These are phyloP conservation scores for Leccinum angustisporum DNA, from an alignment of 1,284 basidiomycete species.

Conservation along the genomic window DNA sequence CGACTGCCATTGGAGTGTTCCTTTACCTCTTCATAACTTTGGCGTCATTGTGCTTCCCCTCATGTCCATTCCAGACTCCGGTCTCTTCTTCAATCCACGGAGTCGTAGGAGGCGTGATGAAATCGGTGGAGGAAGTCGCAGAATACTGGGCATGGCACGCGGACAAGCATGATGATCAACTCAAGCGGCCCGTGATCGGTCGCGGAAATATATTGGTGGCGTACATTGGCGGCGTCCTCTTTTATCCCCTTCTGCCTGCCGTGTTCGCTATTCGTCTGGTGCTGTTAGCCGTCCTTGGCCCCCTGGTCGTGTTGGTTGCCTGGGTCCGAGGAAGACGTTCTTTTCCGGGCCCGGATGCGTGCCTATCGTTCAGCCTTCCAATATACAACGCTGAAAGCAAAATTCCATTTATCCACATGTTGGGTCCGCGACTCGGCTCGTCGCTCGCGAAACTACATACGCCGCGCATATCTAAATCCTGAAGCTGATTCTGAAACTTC, in stretches of 20 bases:
- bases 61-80: constrained; percentile 20
- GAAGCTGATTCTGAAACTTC: neutral
- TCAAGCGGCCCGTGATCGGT: neutral
- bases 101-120: neutral
- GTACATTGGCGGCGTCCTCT: neutral
- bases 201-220: constrained; percentile 2
- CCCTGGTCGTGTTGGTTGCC: neutral
- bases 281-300: neutral
- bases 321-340: neutral
- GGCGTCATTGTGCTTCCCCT: constrained; percentile 11
- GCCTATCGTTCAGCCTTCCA: neutral
- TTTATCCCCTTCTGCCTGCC: neutral
- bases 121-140: constrained; percentile 7
- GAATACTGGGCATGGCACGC: constrained; percentile 9
- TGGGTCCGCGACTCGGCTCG: constrained; percentile 2
- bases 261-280: neutral
- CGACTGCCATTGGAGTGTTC: constrained; percentile 8
- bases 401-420: neutral
- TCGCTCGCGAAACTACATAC: neutral
- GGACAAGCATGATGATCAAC: neutral
- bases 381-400: neutral
- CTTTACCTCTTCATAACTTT: constrained; percentile 16
- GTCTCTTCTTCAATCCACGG: constrained; percentile 11
- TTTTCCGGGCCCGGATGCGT: neutral
- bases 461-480: constrained; percentile 1